phyloP scores from a whole-genome alignment of 805 yeast species.

The Cyberlindnera mrakii region DNA sequence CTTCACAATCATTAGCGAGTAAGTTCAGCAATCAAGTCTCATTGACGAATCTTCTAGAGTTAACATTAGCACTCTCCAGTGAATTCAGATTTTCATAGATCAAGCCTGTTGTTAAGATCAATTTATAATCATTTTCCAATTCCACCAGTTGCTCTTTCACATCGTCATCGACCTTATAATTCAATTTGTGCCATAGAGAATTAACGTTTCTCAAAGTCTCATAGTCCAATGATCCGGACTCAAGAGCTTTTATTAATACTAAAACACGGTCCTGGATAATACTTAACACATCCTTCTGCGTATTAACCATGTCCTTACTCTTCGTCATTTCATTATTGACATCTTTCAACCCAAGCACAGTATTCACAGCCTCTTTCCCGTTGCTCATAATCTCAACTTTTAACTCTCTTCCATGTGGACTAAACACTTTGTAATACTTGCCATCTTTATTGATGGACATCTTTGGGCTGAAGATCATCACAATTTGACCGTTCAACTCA shows the following conservation, averaged over 20 bases:
- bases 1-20: background rate
- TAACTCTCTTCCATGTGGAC: conserved; percentile 1
- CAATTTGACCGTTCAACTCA: background rate
- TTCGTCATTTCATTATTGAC: conserved; percentile 2
- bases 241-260: conserved; percentile 1
- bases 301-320: conserved; percentile 6
- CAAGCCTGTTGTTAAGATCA: conserved; percentile 13
- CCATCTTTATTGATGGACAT: conserved; percentile 8
- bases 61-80: conserved; percentile 5
- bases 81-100: conserved; percentile 9
- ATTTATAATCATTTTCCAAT: conserved; percentile 19
- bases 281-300: conserved; percentile 5
- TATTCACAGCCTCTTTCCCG: conserved; percentile 12
- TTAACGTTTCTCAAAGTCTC: conserved; percentile 13
- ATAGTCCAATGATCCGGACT: background rate
- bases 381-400: conserved; percentile 1
- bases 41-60: background rate
- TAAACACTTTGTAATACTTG: conserved; percentile 6
- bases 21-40: background rate
- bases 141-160: conserved; percentile 13
- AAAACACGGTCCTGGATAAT: conserved; percentile 3
- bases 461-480: conserved; percentile 7
- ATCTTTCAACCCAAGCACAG: conserved; percentile 7
- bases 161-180: conserved; percentile 14
- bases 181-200: conserved; percentile 17